Base-by-base conservation (phyloP, 1,284 basidiomycete genomes). In the Cutaneotrichosporon sp. region DNA sequence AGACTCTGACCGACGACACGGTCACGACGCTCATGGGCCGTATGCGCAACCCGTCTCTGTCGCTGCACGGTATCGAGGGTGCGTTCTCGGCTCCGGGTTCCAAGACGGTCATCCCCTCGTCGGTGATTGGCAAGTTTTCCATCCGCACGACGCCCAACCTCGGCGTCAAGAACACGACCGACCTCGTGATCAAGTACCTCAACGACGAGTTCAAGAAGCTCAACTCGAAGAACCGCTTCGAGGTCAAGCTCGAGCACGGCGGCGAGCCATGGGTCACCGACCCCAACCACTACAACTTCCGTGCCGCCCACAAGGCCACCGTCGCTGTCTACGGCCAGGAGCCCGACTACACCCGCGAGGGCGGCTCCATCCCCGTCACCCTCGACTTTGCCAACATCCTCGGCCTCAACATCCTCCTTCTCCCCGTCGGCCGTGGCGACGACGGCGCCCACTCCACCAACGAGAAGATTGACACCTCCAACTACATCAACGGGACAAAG, bases 31-130 rank as follows among this genome's bases (percentile, higher is more conserved):
- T 74, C 35, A 74, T 74, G 73, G 70, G 71, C 44, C 60, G 71
- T 58, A 74, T 74, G 73, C 62, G 72, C 50, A 82, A 85, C 74
- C 90, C 92, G 1, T 88, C 85, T 57, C 81, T 98, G 55, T 94
- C 90, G 4, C 77, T 98, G 15, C 94, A 98, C 75, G 96, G 94
- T 22, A 94, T 98, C 67, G 91, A 97, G 75, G 94, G 96, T 52
- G 96, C 93, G 4, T 97, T 97, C 80, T 88, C 69, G 56, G 88
- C 86, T 5, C 80, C 82, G 1, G 90, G 90, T 8, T 84, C 83
- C 42, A 96, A 96, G 83, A 98, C 94, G 0, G 96, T 98, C 69
- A 98, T 98, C 56, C 75, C 94, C 79, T 88, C 89, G 35, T 85
- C 85, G 55, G 90, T 97, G 23, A 79, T 84, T 10, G 94, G 77